Conservation (phyloP, 768 basidiomycete species). For the Xerocomellus chrysenteron region DNA sequence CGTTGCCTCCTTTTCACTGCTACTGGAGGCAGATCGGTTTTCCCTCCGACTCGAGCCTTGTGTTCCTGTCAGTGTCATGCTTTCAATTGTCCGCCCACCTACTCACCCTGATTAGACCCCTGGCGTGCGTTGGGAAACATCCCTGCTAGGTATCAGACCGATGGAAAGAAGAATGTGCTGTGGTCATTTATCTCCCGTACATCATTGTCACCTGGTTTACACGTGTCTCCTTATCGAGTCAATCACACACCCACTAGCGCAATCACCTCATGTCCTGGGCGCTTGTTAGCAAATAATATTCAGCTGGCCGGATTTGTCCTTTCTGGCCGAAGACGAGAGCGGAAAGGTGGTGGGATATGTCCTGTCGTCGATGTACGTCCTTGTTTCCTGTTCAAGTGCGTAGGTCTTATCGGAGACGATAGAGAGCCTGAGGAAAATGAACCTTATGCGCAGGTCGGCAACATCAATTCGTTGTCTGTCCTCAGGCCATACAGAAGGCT, state of each 20-base stretch:
- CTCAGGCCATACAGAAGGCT: constrained; percentile 30
- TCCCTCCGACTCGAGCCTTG: not conserved
- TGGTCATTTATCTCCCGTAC: not conserved
- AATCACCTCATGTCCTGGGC: too few species aligned
- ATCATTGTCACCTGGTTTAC: not conserved
- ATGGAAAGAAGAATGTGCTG: not conserved
- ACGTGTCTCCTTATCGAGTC: not conserved
- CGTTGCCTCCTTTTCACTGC: too few species aligned
- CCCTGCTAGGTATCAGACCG: not conserved
- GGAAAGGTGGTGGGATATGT: constrained; percentile 57
- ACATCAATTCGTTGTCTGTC: constrained; percentile 31
- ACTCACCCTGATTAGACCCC: not conserved
- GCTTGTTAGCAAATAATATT: too few species aligned
- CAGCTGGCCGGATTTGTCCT: constrained; percentile 29
- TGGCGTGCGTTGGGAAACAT: not conserved
- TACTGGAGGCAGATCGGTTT: not conserved
- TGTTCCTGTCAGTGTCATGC: not conserved
- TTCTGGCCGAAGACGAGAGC: constrained; percentile 29
- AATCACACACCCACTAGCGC: too few species aligned
- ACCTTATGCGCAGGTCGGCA: constrained; percentile 15
- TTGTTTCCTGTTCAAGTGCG: not conserved
- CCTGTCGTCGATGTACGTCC: constrained; percentile 31
- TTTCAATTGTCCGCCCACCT: not conserved
- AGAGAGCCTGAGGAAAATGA: constrained; percentile 26
- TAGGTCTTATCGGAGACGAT: constrained; percentile 2